Evolutionary conservation across 164 flowering plant species (phyloP).

Genomic region (Liquidambar formosana): DNA sequence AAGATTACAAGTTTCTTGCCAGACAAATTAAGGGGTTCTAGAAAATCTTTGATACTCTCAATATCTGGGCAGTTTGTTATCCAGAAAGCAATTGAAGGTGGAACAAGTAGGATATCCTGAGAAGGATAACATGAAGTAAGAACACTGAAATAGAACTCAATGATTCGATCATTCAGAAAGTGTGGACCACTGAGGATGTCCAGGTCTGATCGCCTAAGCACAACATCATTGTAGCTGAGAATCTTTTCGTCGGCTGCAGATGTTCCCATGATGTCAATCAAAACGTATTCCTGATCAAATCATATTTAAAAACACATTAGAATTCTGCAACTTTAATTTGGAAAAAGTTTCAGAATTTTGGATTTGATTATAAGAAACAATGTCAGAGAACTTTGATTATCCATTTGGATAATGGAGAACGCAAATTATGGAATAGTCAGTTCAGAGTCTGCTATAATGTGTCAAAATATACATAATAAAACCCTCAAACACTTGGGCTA

Average conservation of each 20-base stretch:
- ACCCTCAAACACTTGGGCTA: too few species aligned
- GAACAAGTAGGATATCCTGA: slow-evolving; percentile 54
- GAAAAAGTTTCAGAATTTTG: not conserved
- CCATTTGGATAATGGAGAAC: too few species aligned
- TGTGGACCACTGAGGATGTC: slow-evolving; percentile 66
- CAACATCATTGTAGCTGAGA: slow-evolving; percentile 84
- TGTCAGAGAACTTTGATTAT: too few species aligned
- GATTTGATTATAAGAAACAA: too few species aligned
- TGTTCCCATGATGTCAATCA: slow-evolving; percentile 26
- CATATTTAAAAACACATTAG: not conserved
- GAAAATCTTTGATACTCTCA: slow-evolving; percentile 43
- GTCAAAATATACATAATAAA: too few species aligned
- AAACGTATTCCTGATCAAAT: not conserved
- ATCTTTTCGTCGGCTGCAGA: slow-evolving; percentile 57
- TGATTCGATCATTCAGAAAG: slow-evolving; percentile 82
- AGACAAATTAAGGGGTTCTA: slow-evolving; percentile 66
- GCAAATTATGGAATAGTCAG: too few species aligned
- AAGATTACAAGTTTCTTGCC: slow-evolving; percentile 57
- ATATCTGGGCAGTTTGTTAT: slow-evolving; percentile 56
- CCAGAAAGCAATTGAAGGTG: slow-evolving; percentile 84
- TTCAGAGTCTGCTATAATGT: too few species aligned
- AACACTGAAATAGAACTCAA: slow-evolving; percentile 81
- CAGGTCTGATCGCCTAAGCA: slow-evolving; percentile 71
- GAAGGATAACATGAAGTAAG: slow-evolving; percentile 50
- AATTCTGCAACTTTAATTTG: not conserved